Evolutionary conservation across 371 early-diverging fungal genomes (phyloP).

Genomic region (Circinella minor): DNA sequence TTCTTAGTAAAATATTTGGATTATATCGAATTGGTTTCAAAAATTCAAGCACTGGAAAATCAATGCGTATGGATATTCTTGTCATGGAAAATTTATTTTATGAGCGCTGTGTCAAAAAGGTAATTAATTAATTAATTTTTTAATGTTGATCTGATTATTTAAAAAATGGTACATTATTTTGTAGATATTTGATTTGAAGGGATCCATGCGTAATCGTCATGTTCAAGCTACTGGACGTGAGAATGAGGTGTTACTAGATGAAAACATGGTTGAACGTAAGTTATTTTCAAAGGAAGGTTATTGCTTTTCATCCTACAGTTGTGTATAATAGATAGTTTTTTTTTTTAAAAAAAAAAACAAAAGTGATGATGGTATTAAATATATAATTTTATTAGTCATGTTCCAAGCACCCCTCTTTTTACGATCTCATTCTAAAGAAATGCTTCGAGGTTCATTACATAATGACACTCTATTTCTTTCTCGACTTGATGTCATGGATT

Average conservation of each 20-base stretch:
- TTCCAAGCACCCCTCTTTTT: conserved; percentile 90
- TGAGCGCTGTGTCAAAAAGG: conserved; percentile 76
- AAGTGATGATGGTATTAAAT: neutral
- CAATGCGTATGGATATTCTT: conserved; percentile 87
- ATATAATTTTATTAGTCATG: conserved; percentile 53
- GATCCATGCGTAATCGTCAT: conserved; percentile 94
- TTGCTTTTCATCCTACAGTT: no score
- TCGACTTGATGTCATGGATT: conserved; percentile 94
- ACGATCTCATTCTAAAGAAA: conserved; percentile 87
- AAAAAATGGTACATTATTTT: no score
- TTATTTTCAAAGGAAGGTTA: no score
- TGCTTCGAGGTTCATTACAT: conserved; percentile 80
- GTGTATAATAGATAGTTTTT: no score
- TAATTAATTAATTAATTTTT: conserved; percentile 15
- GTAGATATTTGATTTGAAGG: conserved; percentile 94
- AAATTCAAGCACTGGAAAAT: conserved; percentile 81
- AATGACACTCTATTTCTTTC: conserved; percentile 94
- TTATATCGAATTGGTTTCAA: conserved; percentile 91
- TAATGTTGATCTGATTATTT: neutral
- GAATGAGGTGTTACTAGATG: conserved; percentile 92
- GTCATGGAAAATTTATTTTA: conserved; percentile 98
- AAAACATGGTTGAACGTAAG: conserved; percentile 88
- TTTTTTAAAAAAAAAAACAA: no score
- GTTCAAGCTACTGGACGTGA: conserved; percentile 87
- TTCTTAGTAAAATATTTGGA: conserved; percentile 95